Conservation (phyloP, 768 basidiomycete species). For the Hydnum rufescens region DNA sequence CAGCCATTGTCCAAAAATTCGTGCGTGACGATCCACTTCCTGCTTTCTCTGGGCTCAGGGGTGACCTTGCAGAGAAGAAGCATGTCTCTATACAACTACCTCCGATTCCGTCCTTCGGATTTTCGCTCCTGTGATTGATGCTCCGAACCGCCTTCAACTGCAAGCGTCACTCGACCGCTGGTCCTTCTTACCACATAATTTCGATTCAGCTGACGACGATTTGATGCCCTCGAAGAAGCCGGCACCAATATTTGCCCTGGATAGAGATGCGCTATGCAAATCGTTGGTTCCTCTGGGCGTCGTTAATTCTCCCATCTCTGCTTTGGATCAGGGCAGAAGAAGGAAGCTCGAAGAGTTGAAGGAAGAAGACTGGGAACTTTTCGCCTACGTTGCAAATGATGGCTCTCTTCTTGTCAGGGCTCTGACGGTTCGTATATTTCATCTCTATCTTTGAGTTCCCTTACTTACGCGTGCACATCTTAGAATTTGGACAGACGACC, state of each 20-base stretch:
- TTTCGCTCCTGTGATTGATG: constrained; percentile 74
- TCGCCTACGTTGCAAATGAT: constrained; percentile 49
- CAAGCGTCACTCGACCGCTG: constrained; percentile 58
- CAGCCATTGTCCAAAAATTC: constrained; percentile 38
- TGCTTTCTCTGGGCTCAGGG: background rate
- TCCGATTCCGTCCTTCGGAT: constrained; percentile 66
- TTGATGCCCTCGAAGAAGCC: background rate
- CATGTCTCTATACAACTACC: constrained; percentile 68
- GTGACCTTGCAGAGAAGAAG: constrained; percentile 35
- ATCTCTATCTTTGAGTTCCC: background rate
- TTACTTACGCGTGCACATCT: background rate
- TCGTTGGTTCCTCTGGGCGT: constrained; percentile 19
- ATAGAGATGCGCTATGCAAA: constrained; percentile 34
- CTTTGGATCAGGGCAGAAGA: constrained; percentile 26
- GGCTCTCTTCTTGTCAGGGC: constrained; percentile 57
- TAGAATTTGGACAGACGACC: constrained; percentile 83
- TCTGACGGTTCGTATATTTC: constrained; percentile 37
- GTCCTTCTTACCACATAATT: constrained; percentile 28
- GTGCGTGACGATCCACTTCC: constrained; percentile 22
- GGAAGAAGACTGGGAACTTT: constrained; percentile 62
- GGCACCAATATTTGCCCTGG: constrained; percentile 49
- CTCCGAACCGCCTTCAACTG: constrained; percentile 65
- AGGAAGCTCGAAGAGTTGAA: constrained; percentile 39
- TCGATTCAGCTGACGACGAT: background rate
- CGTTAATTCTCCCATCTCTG: constrained; percentile 13